Base-by-base conservation (phyloP, 2,329 filamentous ascomycete genomes). In the Arthrobotrys conoides region DNA sequence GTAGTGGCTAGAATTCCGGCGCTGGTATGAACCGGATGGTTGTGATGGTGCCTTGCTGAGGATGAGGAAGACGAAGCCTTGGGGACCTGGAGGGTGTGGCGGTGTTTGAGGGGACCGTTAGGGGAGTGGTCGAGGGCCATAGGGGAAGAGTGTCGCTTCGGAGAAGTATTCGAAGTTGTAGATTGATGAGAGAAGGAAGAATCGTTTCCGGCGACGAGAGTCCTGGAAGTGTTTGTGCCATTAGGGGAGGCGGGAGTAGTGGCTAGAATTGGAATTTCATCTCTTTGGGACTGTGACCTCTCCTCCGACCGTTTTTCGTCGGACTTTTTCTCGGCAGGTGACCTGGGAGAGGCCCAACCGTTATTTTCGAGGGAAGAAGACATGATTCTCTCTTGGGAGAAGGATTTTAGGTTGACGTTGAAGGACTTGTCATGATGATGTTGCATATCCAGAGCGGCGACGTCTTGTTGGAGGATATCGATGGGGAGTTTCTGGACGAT, bases 81-180 rank as follows among this genome's bases (percentile, higher is more conserved):
- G 8, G 81, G 81, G 49, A 82, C 81, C 51, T 82, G 81, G 22
- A 82, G 55, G 4, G 81, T 82, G 73, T 82, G 81, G n/a, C 81
- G 80, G 48, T 82, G 81, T 63, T 77, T 77, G 20, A 71, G 72
- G 1, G 48, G 48, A 10, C 41, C 27, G 9, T 20, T 30, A 41
- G 33, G 46, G 18, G 61, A 44, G 9, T 65, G 65, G 5, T 71
- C 66, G 46, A 68, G 70, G 5, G 51, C 30, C 12, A 77, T 46
- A n/a, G 72, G 72, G 22, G 72, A 77, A 9, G 72, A 77, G 33
- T 77, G 70, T 30, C 72, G 49, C 48, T 77, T 77, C 14, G 72
- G 72, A 33, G 72, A 76, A 24, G 64, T 64, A 41, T 41, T 41
- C 14, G 38, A 41, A 12, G 38, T 70, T 18, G 44, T 9, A 46